Base-by-base conservation (phyloP, 2,329 filamentous ascomycete species). In the Ophiocordyceps sinensis region DNA sequence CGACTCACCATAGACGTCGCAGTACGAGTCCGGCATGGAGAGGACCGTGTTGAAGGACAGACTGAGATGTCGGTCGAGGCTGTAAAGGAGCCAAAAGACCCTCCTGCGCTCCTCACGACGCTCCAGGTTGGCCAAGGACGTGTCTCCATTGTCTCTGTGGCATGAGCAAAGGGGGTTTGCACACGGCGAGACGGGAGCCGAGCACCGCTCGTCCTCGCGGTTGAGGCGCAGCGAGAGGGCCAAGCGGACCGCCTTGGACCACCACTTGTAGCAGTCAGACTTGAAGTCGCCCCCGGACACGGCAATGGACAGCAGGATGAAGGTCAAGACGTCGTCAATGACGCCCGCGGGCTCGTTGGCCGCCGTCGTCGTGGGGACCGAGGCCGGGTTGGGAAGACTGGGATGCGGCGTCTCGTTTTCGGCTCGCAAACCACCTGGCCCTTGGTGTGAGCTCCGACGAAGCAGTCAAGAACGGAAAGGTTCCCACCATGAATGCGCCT, bases 231-330 rank as follows among this genome's bases (percentile, higher is more conserved):
- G 50, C 1, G 58, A 57, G 14, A 56, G 51, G 13, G 62, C 62
- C 23, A 70, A 49, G 12, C 60, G 48, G 0, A 59, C 49, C 1
- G 65, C 60, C 45, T 67, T 66, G 43, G 58, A 61, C 63, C 63
- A 67, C 67, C 67, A 70, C 43, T 62, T 65, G 40, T 65, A 55
- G 43, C 60, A 63, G 44, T 70, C 68, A 4, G 62, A 60, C 47
- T 70, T 70, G 56, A 66, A 68, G 39, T 69, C 65, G 11, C 65
- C 60, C 0, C 63, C 66, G 1, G 67, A 70, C 4, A 68, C 61
- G 1, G 64, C 63, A 28, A 69, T 63, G 12, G 63, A 60, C 6
- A 71, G 52, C 1, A 70, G 57, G 6, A 63, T 57, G 19, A 66
- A 64, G 0, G 63, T 64, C n/a, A 70, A 48, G 17, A 69, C 64